Percentiles rank a stretch among this genome's conserved stretches.
Evolutionary conservation across 306 rosid genomes (phyloP).

Genomic region (Gastrolobium villosum): DNA sequence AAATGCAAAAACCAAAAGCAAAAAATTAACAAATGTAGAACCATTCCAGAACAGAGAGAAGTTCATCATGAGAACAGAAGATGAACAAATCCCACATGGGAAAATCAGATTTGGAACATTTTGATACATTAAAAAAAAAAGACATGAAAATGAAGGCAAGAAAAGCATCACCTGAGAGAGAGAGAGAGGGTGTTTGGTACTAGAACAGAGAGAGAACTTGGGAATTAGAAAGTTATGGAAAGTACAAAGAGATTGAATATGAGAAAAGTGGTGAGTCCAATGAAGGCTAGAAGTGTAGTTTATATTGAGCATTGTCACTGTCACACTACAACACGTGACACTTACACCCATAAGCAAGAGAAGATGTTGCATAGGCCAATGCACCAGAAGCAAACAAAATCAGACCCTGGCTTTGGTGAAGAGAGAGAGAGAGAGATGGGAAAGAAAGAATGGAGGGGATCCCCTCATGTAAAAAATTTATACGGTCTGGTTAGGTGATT

Average conservation of each 20-base stretch:
- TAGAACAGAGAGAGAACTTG: no score
- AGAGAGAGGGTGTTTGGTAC: no score
- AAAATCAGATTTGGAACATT: not conserved
- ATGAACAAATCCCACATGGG: no score
- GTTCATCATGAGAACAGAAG: not conserved
- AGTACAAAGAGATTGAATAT: no score
- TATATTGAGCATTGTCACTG: constrained; percentile 12
- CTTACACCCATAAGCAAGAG: constrained; percentile 10
- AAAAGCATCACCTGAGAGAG: not conserved
- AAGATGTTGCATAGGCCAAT: not conserved
- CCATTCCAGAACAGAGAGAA: not conserved
- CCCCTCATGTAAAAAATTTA: no score
- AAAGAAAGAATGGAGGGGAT: not conserved
- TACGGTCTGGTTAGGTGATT: no score
- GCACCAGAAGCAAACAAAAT: constrained; percentile 1
- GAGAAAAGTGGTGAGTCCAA: constrained; percentile 12
- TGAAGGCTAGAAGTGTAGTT: constrained; percentile 2
- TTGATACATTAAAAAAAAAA: constrained; percentile 1
- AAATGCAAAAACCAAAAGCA: no score
- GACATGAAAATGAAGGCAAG: constrained; percentile 50
- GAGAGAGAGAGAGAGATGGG: not conserved
- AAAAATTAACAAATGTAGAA: not conserved
- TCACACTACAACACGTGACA: constrained; percentile 30
- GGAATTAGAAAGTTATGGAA: no score
- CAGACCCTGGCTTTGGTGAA: not conserved